These are phyloP conservation scores for Peniophora sp. DNA, from an alignment of 1,284 basidiomycete species.

Conservation along the genomic window DNA sequence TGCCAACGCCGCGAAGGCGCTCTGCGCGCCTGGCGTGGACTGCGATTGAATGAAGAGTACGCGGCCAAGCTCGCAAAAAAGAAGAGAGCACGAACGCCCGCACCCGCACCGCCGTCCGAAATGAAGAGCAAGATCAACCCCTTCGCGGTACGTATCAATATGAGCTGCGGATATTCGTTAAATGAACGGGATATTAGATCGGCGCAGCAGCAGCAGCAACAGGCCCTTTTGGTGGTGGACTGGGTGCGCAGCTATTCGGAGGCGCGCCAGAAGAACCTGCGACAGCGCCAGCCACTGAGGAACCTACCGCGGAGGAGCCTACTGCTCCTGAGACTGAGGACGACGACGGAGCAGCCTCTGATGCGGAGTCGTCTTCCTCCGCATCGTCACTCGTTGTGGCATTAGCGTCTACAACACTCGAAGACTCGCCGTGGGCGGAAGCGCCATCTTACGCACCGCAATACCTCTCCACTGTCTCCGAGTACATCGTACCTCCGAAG, in stretches of 20 bases:
- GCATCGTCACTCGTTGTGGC: conserved; percentile 26
- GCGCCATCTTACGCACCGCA: conserved; percentile 58
- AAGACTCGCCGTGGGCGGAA: conserved; percentile 55
- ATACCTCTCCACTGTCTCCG: conserved; percentile 65
- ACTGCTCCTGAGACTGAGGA: conserved; percentile 23
- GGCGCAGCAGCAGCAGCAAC: no score
- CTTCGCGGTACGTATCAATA: conserved; percentile 48
- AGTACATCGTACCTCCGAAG: conserved; percentile 54
- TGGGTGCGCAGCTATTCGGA: conserved; percentile 62
- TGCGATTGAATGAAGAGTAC: conserved; percentile 64
- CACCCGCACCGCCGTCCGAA: conserved; percentile 11
- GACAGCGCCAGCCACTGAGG: background rate
- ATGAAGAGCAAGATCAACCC: conserved; percentile 47
- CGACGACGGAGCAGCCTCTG: conserved; percentile 24
- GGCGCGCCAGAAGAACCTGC: background rate
- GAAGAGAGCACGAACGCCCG: conserved; percentile 8
- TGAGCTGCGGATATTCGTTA: no score
- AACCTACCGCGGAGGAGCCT: background rate
- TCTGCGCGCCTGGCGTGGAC: conserved; percentile 69
- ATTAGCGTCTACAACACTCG: conserved; percentile 43
- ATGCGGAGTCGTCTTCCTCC: conserved; percentile 19
- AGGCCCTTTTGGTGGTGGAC: conserved; percentile 18
- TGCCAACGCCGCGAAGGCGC: conserved; percentile 73
- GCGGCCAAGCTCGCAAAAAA: conserved; percentile 58
- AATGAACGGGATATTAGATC: no score